These are phyloP conservation scores for Cyberlindnera veronae DNA, from an alignment of 805 yeast genomes.

Conservation along the genomic window DNA sequence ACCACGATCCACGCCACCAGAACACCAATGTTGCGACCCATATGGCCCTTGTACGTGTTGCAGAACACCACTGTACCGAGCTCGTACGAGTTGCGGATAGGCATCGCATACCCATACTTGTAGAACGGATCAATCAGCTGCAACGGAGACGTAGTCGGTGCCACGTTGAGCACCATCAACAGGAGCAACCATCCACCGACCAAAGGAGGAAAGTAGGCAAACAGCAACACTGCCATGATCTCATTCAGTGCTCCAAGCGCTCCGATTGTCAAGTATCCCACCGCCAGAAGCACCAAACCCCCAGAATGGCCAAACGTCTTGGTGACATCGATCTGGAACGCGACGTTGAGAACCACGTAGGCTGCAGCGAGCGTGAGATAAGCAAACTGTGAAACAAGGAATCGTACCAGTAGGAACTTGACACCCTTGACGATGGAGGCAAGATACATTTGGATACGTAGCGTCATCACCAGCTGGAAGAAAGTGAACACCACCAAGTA, in stretches of 20 bases:
- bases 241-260: conserved; percentile 75
- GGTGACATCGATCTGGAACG: conserved; percentile 58
- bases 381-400: conserved; percentile 44
- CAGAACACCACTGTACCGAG: conserved; percentile 56
- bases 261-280: conserved; percentile 60
- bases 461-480: conserved; percentile 61
- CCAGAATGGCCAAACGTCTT: conserved; percentile 62
- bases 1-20: conserved; percentile 57
- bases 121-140: conserved; percentile 52
- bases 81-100: conserved; percentile 62
- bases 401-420: conserved; percentile 40
- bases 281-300: conserved; percentile 69
- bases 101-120: conserved; percentile 64
- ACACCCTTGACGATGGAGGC: conserved; percentile 34
- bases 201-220: conserved; percentile 54
- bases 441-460: conserved; percentile 42
- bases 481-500: conserved; percentile 67
- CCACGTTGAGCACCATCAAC: conserved; percentile 61
- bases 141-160: conserved; percentile 63
- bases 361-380: conserved; percentile 56
- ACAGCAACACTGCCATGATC: conserved; percentile 47
- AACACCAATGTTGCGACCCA: conserved; percentile 60
- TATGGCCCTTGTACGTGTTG: conserved; percentile 48
- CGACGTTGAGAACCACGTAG: conserved; percentile 56
- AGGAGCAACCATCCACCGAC: conserved; percentile 69